phyloP scores from a whole-genome alignment of 2,329 filamentous ascomycete genomes.

The Penicillium brevicompactum region DNA sequence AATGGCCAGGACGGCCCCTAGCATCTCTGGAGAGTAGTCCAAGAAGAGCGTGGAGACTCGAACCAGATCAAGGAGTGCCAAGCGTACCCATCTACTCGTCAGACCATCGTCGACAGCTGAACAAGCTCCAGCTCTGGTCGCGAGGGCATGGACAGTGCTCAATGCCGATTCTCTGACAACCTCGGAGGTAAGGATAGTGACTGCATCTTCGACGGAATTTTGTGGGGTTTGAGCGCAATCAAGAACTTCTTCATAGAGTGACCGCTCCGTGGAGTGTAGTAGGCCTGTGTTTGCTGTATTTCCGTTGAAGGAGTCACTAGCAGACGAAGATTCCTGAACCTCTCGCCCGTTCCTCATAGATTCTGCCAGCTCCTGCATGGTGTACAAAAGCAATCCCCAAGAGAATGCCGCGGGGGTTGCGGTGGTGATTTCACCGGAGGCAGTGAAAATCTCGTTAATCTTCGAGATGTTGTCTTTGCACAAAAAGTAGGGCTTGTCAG shows the following conservation, averaged over 20 bases:
- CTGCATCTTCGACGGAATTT: constrained; percentile 48
- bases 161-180: constrained; percentile 53
- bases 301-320: constrained; percentile 39
- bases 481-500: constrained; percentile 61
- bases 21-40: constrained; percentile 71
- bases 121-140: constrained; percentile 46
- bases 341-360: background rate
- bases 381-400: constrained; percentile 76
- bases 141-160: constrained; percentile 49
- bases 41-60: constrained; percentile 67
- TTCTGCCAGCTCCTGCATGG: constrained; percentile 64
- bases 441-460: constrained; percentile 71
- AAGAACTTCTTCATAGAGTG: constrained; percentile 51
- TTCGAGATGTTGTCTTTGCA: constrained; percentile 70
- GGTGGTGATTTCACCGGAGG: constrained; percentile 60
- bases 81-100: constrained; percentile 64
- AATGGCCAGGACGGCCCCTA: constrained; percentile 67
- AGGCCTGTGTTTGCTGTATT: constrained; percentile 36
- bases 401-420: constrained; percentile 75
- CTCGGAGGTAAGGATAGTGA: constrained; percentile 49
- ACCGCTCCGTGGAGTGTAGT: constrained; percentile 37
- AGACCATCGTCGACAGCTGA: constrained; percentile 55
- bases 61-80: constrained; percentile 69
- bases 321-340: constrained; percentile 37
- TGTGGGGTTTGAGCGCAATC: constrained; percentile 45